Evolutionary conservation across 2,329 filamentous ascomycete species (phyloP), one percentile per base, ranked within the genome.

Genomic region (Ascochyta viciae-villosae): DNA sequence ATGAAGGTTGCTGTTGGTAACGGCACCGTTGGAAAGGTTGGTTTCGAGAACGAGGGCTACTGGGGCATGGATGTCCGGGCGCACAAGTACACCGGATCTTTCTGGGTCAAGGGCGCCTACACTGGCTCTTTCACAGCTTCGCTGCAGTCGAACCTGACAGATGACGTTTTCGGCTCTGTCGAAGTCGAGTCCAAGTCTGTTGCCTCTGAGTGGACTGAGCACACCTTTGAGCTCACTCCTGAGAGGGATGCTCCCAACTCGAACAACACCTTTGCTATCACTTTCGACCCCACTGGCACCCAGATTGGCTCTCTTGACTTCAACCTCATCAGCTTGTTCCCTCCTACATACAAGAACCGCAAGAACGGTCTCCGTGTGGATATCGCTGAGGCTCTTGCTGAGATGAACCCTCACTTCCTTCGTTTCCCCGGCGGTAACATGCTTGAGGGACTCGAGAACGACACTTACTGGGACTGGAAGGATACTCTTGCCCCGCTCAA

Each of bases 361-460:
- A 76, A 77, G 48, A 84, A 85, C 62, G 82, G 82, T 16, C 68
- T 83, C 38, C 75, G 82, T 8, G 71, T 77, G 33, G 82, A 84
- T 52, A 72, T 84, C 40, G 81, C 80, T 43, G 74, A 84, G 57
- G 77, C 77, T 15, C 71, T 81, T 40, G 70, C 71, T 27, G 77
- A 73, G 39, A 67, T 80, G 57, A 76, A 76, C 41, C 74, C 80
- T 7, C 74, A 68, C 57, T 81, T 83, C 66, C 73, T 83, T 8
- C 77, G 81, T 2, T 82, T 83, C 58, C 81, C 81, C 1, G 81
- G 81, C 23, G 81, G 81, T 24, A 83, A 83, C 65, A 83, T 82
- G 68, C 69, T 75, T 7, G 72, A 74, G 58, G 72, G 72, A 33
- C 59, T 61, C 16, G 64, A 54, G 15, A 67, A 63, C 39, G 63